phyloP scores from a whole-genome alignment of 1,284 basidiomycete genomes.

The Erythrobasidium hasegawianum region DNA sequence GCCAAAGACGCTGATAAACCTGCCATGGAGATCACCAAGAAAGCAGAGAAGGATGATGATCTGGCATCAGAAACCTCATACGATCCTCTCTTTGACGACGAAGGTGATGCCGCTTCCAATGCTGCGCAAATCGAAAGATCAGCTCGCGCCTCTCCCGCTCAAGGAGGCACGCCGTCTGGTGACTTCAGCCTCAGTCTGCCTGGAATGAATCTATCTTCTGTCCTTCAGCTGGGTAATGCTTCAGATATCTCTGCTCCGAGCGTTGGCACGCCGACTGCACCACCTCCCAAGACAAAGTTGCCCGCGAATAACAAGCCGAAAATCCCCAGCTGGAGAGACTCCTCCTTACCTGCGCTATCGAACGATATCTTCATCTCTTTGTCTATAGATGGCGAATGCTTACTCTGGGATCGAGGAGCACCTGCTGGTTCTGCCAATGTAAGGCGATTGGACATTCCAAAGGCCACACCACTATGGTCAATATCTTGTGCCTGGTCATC shows the following conservation, averaged over 20 bases:
- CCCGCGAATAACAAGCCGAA: constrained; percentile 36
- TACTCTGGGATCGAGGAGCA: constrained; percentile 82
- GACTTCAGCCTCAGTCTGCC: constrained; percentile 16
- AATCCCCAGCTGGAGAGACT: constrained; percentile 46
- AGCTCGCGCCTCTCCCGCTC: constrained; percentile 10
- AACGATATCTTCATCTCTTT: constrained; percentile 82
- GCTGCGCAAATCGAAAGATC: constrained; percentile 11
- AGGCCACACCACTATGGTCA: constrained; percentile 61
- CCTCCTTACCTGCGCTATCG: constrained; percentile 58
- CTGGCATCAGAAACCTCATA: constrained; percentile 48
- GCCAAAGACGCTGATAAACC: neutral
- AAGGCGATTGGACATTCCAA: constrained; percentile 51
- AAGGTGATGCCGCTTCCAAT: constrained; percentile 32
- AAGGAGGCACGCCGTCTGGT: constrained; percentile 22
- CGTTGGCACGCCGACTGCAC: constrained; percentile 16
- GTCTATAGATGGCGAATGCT: constrained; percentile 85
- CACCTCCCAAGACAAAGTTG: constrained; percentile 11
- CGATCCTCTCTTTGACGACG: constrained; percentile 68
- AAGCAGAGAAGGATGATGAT: constrained; percentile 18
- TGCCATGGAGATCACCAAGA: neutral
- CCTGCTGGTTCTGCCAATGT: constrained; percentile 48
- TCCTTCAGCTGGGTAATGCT: constrained; percentile 35
- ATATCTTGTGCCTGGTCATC: constrained; percentile 68
- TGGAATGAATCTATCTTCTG: constrained; percentile 32
- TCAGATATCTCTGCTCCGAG: constrained; percentile 27